These are phyloP conservation scores for Nectriaceae sp. DNA, from an alignment of 2,329 filamentous ascomycete species.

Conservation along the genomic window DNA sequence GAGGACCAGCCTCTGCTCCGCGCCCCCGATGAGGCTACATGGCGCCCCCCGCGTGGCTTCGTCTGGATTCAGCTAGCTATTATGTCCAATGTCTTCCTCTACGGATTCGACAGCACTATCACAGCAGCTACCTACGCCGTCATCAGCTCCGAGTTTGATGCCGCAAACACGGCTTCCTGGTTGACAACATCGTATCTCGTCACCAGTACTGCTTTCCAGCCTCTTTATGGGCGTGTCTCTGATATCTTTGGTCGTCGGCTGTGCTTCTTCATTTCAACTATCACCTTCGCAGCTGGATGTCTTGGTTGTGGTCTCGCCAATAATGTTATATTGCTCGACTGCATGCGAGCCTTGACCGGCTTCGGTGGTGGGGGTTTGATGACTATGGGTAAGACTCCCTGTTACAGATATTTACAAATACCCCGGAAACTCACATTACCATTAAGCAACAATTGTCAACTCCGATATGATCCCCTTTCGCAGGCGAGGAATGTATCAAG, in stretches of 20 bases:
- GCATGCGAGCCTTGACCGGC: constrained; percentile 67
- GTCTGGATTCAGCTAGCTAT: constrained; percentile 61
- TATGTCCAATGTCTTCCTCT: constrained; percentile 66
- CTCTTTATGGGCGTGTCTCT: constrained; percentile 69
- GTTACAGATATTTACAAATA: neutral
- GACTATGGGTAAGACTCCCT: constrained; percentile 59
- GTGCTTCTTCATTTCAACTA: constrained; percentile 65
- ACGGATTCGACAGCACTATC: constrained; percentile 71
- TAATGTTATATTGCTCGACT: constrained; percentile 61
- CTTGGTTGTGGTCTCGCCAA: constrained; percentile 64
- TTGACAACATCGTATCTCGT: constrained; percentile 72
- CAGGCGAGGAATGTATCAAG: constrained; percentile 59
- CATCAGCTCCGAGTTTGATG: constrained; percentile 73
- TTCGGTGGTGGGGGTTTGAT: constrained; percentile 69
- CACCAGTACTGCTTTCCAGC: constrained; percentile 71
- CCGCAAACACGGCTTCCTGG: constrained; percentile 74
- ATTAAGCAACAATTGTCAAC: constrained; percentile 54
- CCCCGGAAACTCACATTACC: constrained; percentile 1
- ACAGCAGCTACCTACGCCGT: constrained; percentile 74
- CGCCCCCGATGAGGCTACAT: constrained; percentile 30
- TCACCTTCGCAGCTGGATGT: constrained; percentile 64
- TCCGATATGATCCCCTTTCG: constrained; percentile 64
- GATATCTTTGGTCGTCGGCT: constrained; percentile 67
- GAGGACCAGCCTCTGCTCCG: constrained; percentile 26
- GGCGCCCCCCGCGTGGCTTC: constrained; percentile 55